phyloP scores from a whole-genome alignment of 768 basidiomycete species.

The Mycena leptocephala region DNA sequence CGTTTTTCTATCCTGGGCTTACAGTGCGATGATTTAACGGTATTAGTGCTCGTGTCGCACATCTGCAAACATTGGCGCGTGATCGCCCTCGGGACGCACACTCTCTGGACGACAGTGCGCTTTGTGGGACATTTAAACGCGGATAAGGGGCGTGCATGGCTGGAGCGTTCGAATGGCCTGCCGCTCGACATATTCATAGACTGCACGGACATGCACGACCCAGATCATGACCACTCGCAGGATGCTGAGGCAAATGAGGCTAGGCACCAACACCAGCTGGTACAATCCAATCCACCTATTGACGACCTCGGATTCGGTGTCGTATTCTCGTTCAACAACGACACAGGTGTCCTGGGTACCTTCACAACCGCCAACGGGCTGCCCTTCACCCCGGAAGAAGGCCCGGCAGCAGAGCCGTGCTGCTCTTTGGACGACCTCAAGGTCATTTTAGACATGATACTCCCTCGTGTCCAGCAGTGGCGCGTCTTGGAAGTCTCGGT shows the following conservation, averaged over 20 bases:
- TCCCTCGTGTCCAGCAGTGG: conserved; percentile 72
- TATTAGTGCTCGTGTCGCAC: conserved; percentile 68
- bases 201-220: conserved; percentile 51
- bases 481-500: conserved; percentile 64
- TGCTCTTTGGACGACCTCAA: conserved; percentile 52
- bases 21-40: neutral
- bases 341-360: conserved; percentile 25
- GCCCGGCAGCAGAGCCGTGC: conserved; percentile 33
- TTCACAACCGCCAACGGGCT: conserved; percentile 2
- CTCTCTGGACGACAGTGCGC: conserved; percentile 69
- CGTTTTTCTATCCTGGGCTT: neutral
- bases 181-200: conserved; percentile 71
- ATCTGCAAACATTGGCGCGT: conserved; percentile 75
- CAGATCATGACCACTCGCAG: conserved; percentile 40
- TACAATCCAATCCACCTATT: neutral
- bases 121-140: conserved; percentile 60
- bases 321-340: conserved; percentile 31
- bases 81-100: conserved; percentile 66
- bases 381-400: conserved; percentile 4
- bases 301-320: conserved; percentile 41
- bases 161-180: conserved; percentile 69
- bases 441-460: conserved; percentile 59
- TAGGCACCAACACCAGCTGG: neutral
- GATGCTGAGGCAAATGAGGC: neutral
- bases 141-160: conserved; percentile 59